Percentiles rank a stretch among this genome's conserved stretches.
phyloP scores from a whole-genome alignment of 2,329 filamentous ascomycete genomes.

The Aspergillus thermomutatus region DNA sequence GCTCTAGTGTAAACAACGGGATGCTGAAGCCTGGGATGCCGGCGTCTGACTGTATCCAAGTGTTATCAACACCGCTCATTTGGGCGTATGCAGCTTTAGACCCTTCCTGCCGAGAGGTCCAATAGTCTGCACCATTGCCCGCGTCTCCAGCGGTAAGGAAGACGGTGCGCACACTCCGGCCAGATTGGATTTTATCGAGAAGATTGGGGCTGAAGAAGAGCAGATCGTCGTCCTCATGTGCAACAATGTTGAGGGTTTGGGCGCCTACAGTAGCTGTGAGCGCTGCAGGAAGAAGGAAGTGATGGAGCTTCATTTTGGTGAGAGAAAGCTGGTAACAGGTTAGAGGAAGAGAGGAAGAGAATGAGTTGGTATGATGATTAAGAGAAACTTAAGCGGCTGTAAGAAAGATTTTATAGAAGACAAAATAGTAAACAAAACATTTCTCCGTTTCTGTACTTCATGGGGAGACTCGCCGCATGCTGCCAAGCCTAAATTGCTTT shows the following conservation, averaged over 20 bases:
- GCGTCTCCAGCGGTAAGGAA: conserved; percentile 19
- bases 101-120: conserved; percentile 11
- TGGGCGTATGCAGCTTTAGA: conserved; percentile 11
- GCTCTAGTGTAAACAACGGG: conserved; percentile 7
- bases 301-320: no score
- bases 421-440: no score
- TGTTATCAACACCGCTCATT: conserved; percentile 9
- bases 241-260: conserved; percentile 18
- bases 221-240: conserved; percentile 18
- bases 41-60: conserved; percentile 10
- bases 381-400: no score
- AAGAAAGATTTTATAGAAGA: no score
- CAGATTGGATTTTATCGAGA: conserved; percentile 9
- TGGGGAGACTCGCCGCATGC: no score
- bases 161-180: conserved; percentile 12
- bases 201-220: conserved; percentile 17
- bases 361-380: no score
- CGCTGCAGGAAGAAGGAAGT: no score
- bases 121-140: conserved; percentile 10
- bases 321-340: no score
- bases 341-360: no score
- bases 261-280: no score
- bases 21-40: conserved; percentile 7
- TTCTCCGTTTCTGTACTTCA: no score
- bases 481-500: no score